phyloP scores from a whole-genome alignment of 331 rosid species.

The Malus hybrid region DNA sequence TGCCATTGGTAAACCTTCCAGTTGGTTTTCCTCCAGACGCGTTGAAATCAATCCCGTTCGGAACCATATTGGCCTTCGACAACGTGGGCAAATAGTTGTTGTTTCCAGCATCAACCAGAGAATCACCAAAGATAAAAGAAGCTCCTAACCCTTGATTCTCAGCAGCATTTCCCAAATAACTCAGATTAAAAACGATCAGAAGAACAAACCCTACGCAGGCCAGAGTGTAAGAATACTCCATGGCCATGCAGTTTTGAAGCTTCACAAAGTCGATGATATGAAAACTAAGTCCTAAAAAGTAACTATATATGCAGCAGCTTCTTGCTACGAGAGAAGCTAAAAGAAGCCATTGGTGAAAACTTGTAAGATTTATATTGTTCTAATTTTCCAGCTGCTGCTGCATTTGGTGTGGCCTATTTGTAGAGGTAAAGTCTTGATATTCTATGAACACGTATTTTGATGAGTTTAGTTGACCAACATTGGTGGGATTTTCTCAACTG shows the following conservation, averaged over 20 bases:
- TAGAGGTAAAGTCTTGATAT: background rate
- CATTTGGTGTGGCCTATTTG: conserved; percentile 57
- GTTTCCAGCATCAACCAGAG: conserved; percentile 91
- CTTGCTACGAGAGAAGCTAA: background rate
- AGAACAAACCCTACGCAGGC: conserved; percentile 32
- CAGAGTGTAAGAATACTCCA: conserved; percentile 17
- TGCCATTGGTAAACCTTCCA: conserved; percentile 89
- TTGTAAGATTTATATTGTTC: conserved; percentile 13
- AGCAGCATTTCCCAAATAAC: conserved; percentile 31
- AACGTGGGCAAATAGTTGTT: conserved; percentile 67
- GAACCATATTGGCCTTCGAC: conserved; percentile 71
- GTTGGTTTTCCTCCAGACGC: conserved; percentile 78
- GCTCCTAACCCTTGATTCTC: conserved; percentile 48
- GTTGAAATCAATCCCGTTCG: conserved; percentile 83
- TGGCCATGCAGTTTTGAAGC: conserved; percentile 16
- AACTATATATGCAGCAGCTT: conserved; percentile 25
- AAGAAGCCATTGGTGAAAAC: conserved; percentile 18
- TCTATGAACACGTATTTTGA: conserved; percentile 17
- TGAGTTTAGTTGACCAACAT: conserved; percentile 61
- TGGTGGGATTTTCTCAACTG: conserved; percentile 23
- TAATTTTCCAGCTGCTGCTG: conserved; percentile 4
- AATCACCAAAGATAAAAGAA: conserved; percentile 89
- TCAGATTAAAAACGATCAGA: conserved; percentile 3
- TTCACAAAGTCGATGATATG: background rate
- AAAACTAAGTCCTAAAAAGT: background rate